Conservation (phyloP, 1,284 basidiomycete genomes). For the Malassezia caprae region DNA sequence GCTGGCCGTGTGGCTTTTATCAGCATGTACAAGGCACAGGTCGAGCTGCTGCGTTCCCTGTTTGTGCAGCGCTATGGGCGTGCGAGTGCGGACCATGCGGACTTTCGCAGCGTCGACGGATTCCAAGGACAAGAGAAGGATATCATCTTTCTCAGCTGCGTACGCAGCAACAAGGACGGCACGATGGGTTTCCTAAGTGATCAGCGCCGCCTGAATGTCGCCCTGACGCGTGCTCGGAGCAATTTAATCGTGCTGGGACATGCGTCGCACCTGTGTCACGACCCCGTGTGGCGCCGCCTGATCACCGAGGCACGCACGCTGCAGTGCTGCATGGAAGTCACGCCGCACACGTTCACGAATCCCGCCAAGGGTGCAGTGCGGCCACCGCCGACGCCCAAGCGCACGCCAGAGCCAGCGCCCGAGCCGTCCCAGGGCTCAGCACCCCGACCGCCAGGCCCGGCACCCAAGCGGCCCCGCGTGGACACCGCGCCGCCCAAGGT, state of each 20-base stretch:
- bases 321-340: background rate
- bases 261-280: constrained; percentile 65
- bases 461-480: background rate
- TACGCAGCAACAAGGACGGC: constrained; percentile 58
- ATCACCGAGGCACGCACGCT: constrained; percentile 25
- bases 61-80: constrained; percentile 67
- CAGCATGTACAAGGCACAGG: constrained; percentile 89
- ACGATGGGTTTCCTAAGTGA: constrained; percentile 62
- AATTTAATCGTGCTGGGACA: constrained; percentile 90
- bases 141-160: constrained; percentile 96
- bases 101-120: constrained; percentile 97
- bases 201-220: constrained; percentile 61
- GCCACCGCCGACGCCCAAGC: background rate
- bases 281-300: constrained; percentile 49
- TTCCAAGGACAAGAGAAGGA: constrained; percentile 99
- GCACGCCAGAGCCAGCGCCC: background rate
- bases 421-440: no score
- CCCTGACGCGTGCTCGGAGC: constrained; percentile 84
- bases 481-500: background rate
- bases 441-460: no score
- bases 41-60: constrained; percentile 62
- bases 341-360: background rate
- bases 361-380: background rate
- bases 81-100: constrained; percentile 60
- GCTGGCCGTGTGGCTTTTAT: constrained; percentile 77